Evolutionary conservation across 306 rosid genomes (phyloP), one percentile per base, ranked within the genome.

Genomic region (Pyrus betulifolia): DNA sequence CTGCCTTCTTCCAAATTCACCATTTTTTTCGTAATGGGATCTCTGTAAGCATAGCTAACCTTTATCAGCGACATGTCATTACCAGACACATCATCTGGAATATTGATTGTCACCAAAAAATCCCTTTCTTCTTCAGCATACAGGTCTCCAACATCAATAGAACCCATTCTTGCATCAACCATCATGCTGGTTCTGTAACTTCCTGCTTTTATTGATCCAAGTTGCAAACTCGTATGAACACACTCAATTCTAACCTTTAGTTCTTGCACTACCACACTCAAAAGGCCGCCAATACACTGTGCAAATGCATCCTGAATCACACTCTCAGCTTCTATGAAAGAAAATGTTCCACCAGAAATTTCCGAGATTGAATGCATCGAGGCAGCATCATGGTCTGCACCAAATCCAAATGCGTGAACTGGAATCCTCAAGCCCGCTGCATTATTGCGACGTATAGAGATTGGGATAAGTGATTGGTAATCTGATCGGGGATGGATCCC

Each of bases 291-390:
- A 74, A 95, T 89, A 84, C 99, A 95, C 82, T 92, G 99, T 33
- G 99, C 99, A 77, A 95, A 95, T 69, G 97, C 99, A 80, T 95
- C 97, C 85, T 95, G 99, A 76, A 95, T 90, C 74, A 91, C 95
- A 76, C 70, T 74, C 85, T 92, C 99, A 8, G 93, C 82, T 82
- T 95, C 97, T 79, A 95, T 92, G 76, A 90, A 92, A 58, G 99
- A 95, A 86, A 92, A 95, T 67, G 99, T 92, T n/a, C 99, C 99
- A 31, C 97, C 91, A 30, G 99, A 92, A 21, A 71, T 67, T 82
- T 95, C 97, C 21, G 99, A 92, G 73, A 95, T 85, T 31, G 92
- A 77, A 81, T 92, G 97, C 99, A 92, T 90, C 2, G 84, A 78
- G 61, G 78, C 79, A 59, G 99, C 88, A 83, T 95, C 99, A 74